These are phyloP conservation scores for Stellera chamaejasme DNA, from an alignment of 345 rosid genomes.

Conservation along the genomic window DNA sequence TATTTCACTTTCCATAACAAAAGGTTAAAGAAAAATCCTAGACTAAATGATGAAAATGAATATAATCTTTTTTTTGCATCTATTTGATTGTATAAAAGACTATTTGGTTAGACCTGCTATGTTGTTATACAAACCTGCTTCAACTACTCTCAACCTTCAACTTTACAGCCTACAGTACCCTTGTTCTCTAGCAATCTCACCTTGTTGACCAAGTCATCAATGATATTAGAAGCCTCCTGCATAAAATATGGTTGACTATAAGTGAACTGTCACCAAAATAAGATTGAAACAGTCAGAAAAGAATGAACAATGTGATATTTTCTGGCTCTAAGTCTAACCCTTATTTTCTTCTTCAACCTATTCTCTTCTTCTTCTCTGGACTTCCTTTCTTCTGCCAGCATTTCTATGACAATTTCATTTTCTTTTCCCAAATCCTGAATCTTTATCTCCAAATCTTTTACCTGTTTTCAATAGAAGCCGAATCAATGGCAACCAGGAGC, in stretches of 20 bases:
- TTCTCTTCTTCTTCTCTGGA: slow-evolving; percentile 23
- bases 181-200: slow-evolving; percentile 18
- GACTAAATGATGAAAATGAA: too few species aligned
- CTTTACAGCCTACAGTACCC: slow-evolving; percentile 1
- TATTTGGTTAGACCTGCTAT: too few species aligned
- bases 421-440: slow-evolving; percentile 16
- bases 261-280: too few species aligned
- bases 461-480: slow-evolving; percentile 15
- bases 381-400: slow-evolving; percentile 27
- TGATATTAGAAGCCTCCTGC: slow-evolving; percentile 24
- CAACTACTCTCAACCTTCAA: background rate
- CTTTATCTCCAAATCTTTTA: slow-evolving; percentile 14
- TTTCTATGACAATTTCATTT: background rate
- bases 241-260: background rate
- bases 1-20: too few species aligned
- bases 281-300: background rate
- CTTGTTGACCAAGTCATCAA: slow-evolving; percentile 18
- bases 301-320: background rate
- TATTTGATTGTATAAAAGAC: too few species aligned
- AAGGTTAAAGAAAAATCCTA: too few species aligned
- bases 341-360: slow-evolving; percentile 20
- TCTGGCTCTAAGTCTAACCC: slow-evolving; percentile 29
- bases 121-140: too few species aligned
- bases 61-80: too few species aligned
- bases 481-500: background rate